Conservation (phyloP, 345 rosid species). For the Geranium rotundifolium region DNA sequence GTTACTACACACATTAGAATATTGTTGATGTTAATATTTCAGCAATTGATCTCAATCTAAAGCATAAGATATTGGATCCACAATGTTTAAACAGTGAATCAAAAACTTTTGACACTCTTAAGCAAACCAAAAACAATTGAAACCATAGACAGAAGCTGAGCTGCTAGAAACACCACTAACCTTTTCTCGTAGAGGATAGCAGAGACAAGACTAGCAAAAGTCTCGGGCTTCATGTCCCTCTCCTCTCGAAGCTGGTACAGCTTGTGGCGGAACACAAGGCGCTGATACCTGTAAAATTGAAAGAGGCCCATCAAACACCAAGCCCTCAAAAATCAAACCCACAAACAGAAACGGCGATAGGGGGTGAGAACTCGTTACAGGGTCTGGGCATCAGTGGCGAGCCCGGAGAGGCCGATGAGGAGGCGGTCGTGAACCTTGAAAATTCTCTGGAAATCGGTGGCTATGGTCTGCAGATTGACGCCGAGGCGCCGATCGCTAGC, state of each 20-base stretch:
- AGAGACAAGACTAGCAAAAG: constrained; percentile 90
- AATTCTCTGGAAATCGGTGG: constrained; percentile 89
- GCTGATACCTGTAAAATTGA: constrained; percentile 57
- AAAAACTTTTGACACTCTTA: too few species aligned
- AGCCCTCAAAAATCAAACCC: not conserved
- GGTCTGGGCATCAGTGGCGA: constrained; percentile 88
- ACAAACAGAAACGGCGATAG: not conserved
- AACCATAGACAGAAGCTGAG: not conserved
- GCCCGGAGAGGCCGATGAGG: constrained; percentile 85
- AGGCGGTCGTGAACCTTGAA: constrained; percentile 74
- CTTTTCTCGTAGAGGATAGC: constrained; percentile 94
- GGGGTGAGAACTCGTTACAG: constrained; percentile 25
- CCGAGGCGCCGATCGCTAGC: constrained; percentile 93
- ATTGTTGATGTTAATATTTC: too few species aligned
- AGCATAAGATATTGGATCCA: too few species aligned
- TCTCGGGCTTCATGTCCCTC: constrained; percentile 99
- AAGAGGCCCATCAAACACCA: not conserved
- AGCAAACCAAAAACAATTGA: not conserved
- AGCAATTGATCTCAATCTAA: too few species aligned
- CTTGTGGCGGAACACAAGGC: constrained; percentile 81
- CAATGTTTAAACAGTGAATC: too few species aligned
- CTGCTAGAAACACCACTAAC: constrained; percentile 15
- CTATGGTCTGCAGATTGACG: constrained; percentile 88
- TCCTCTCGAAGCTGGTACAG: constrained; percentile 86
- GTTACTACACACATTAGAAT: too few species aligned